Conservation (phyloP, 179 eudicot genomes). For the Corrigiola litoralis region DNA sequence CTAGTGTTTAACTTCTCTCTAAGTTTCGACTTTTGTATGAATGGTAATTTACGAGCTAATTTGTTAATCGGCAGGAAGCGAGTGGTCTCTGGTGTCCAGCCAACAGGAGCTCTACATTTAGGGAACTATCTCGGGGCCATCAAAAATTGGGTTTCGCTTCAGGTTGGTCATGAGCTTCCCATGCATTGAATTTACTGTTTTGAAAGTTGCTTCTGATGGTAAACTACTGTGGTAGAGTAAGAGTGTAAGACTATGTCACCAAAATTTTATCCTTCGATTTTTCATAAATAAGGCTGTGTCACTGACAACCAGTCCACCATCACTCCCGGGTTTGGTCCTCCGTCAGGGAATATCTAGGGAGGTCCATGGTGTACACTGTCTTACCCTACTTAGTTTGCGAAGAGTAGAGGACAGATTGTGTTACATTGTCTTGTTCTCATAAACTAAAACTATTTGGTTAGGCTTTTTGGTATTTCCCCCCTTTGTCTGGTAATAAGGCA, state of each 20-base stretch:
- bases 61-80: slow-evolving; percentile 57
- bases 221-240: background rate
- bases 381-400: too few species aligned
- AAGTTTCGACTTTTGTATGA: background rate
- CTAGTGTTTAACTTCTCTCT: background rate
- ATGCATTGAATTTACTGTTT: background rate
- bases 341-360: too few species aligned
- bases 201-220: background rate
- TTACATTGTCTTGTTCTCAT: too few species aligned
- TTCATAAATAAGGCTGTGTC: too few species aligned
- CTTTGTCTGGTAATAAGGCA: too few species aligned
- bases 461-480: too few species aligned
- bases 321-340: too few species aligned
- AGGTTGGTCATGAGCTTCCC: slow-evolving; percentile 41
- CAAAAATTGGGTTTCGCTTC: slow-evolving; percentile 82
- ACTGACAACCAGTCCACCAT: too few species aligned
- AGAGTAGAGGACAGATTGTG: too few species aligned
- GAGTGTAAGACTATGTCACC: background rate
- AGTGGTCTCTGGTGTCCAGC: slow-evolving; percentile 97
- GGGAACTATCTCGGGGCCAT: slow-evolving; percentile 98
- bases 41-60: background rate
- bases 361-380: too few species aligned
- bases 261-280: too few species aligned
- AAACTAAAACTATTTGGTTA: too few species aligned
- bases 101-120: slow-evolving; percentile 90